These are phyloP conservation scores for Candida nanaspora DNA, from an alignment of 805 yeast genomes.

Conservation along the genomic window DNA sequence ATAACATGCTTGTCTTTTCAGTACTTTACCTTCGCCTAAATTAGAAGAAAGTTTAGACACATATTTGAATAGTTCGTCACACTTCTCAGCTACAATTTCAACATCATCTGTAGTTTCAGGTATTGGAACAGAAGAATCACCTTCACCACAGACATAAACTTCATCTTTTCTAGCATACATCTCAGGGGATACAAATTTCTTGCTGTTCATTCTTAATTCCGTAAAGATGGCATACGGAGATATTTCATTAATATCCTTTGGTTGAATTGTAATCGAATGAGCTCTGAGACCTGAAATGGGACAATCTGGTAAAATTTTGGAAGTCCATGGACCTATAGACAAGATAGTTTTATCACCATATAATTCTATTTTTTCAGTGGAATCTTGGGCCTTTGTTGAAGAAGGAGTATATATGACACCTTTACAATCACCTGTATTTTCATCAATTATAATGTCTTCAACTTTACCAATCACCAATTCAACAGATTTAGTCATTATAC, in stretches of 20 bases:
- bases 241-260: constrained; percentile 62
- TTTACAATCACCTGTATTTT: constrained; percentile 56
- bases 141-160: constrained; percentile 96
- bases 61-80: constrained; percentile 77
- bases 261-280: constrained; percentile 87
- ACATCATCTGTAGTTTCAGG: constrained; percentile 95
- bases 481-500: constrained; percentile 76
- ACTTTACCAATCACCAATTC: constrained; percentile 84
- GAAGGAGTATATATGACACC: constrained; percentile 58
- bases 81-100: constrained; percentile 76
- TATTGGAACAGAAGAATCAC: constrained; percentile 81
- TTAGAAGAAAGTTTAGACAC: constrained; percentile 72
- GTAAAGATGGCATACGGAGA: constrained; percentile 93
- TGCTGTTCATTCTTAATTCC: constrained; percentile 67
- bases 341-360: constrained; percentile 73
- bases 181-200: constrained; percentile 80
- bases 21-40: constrained; percentile 64
- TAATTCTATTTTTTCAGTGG: constrained; percentile 34
- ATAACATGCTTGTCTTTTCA: constrained; percentile 89
- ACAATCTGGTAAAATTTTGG: constrained; percentile 82
- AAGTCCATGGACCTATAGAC: constrained; percentile 96
- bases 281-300: constrained; percentile 94
- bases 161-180: constrained; percentile 93
- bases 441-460: constrained; percentile 53
- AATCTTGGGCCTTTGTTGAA: constrained; percentile 6